Conservation (phyloP, 306 rosid species). For the Clitoria ternatea region DNA sequence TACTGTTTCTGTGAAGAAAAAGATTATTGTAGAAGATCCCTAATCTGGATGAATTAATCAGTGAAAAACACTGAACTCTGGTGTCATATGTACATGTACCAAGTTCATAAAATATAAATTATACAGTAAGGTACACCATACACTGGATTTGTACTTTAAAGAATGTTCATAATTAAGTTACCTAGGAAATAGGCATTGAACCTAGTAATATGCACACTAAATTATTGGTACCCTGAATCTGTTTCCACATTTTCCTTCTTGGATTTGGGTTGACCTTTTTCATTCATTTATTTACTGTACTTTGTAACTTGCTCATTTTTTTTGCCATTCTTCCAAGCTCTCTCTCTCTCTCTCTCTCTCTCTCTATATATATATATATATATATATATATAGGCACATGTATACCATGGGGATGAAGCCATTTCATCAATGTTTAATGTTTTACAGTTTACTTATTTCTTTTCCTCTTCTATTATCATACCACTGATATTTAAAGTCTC, state of each 20-base stretch:
- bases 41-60: neutral
- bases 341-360: neutral
- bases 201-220: neutral
- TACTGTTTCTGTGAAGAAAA: neutral
- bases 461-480: neutral
- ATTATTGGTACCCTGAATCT: neutral
- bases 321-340: neutral
- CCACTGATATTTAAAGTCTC: neutral
- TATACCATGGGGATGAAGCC: neutral
- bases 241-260: neutral
- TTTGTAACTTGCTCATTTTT: neutral
- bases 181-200: neutral
- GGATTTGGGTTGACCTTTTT: conserved; percentile 1
- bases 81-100: neutral
- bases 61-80: neutral
- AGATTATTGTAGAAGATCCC: neutral
- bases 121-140: neutral
- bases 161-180: neutral
- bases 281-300: neutral
- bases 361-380: no score
- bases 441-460: neutral
- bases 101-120: no score
- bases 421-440: conserved; percentile 4
- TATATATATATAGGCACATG: no score
- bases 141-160: neutral